Evolutionary conservation across 495 filamentous ascomycete species (phyloP).

Genomic region (Durotheca rogersii): DNA sequence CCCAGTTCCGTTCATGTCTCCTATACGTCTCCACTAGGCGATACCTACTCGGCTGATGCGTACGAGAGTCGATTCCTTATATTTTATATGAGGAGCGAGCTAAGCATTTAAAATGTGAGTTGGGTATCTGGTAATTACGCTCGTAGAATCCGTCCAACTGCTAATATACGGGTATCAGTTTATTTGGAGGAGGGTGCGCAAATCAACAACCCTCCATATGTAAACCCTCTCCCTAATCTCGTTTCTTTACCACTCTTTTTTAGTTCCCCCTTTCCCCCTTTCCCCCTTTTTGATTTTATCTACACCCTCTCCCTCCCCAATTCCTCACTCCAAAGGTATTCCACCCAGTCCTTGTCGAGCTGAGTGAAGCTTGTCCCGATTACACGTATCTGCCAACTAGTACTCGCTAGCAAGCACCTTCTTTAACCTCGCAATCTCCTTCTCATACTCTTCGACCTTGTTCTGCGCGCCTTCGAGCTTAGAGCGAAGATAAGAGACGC

Average conservation of each 20-base stretch:
- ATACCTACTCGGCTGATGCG: too few relatives aligned
- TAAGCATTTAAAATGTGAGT: constrained; percentile 22
- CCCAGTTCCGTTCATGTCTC: too few relatives aligned
- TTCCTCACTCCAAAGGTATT: too few relatives aligned
- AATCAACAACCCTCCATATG: constrained; percentile 2
- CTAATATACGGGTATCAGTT: too few relatives aligned
- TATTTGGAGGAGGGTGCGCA: too few relatives aligned
- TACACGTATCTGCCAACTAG: constrained; percentile 7
- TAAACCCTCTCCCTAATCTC: neutral
- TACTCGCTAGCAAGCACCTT: constrained; percentile 48
- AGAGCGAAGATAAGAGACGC: constrained; percentile 68
- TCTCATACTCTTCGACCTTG: constrained; percentile 75
- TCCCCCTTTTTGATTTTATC: neutral
- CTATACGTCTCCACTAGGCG: too few relatives aligned
- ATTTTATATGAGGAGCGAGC: too few relatives aligned
- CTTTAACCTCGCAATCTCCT: constrained; percentile 68
- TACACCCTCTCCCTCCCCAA: neutral
- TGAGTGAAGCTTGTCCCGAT: too few relatives aligned
- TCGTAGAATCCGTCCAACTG: too few relatives aligned
- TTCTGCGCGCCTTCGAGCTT: constrained; percentile 72
- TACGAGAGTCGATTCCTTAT: too few relatives aligned
- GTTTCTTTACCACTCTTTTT: neutral
- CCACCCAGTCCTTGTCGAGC: too few relatives aligned
- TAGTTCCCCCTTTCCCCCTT: neutral
- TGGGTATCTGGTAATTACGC: constrained; percentile 20